These are phyloP conservation scores for Solanum appendiculatum DNA, from an alignment of 257 asterid genomes.

Conservation along the genomic window DNA sequence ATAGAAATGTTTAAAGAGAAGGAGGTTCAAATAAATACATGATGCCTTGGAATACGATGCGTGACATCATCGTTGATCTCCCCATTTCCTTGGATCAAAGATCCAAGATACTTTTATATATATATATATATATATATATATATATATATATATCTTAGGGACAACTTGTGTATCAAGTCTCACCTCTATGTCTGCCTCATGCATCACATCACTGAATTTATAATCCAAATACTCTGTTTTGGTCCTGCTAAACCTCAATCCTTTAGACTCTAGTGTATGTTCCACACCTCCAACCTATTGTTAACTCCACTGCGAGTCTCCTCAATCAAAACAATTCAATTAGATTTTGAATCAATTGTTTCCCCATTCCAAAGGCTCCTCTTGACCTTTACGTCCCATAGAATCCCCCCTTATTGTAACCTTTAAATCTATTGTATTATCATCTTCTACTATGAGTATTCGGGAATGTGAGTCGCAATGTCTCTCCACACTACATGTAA, in stretches of 20 bases:
- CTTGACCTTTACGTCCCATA: neutral
- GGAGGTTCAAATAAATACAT: neutral
- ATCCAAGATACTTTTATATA: neutral
- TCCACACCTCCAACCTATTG: neutral
- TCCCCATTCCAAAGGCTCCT: neutral
- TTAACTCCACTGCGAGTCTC: neutral
- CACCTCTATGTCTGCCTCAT: neutral
- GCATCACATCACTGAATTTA: neutral
- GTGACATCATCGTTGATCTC: neutral
- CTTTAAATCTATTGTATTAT: neutral
- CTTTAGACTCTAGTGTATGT: neutral
- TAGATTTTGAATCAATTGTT: neutral
- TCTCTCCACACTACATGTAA: neutral
- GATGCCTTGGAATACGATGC: neutral
- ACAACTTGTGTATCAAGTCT: neutral
- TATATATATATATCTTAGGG: neutral
- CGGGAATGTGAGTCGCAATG: neutral
- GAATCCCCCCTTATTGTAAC: neutral
- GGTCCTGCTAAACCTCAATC: neutral
- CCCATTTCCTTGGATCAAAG: neutral
- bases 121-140: neutral
- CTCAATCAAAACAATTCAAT: neutral
- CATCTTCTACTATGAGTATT: neutral
- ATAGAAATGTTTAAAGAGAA: neutral
- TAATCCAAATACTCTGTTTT: neutral